A percentile compares a stretch with the other conserved stretches of the same genome.
Conservation (phyloP, 306 rosid species). For the Ammopiptanthus mongolicus region DNA sequence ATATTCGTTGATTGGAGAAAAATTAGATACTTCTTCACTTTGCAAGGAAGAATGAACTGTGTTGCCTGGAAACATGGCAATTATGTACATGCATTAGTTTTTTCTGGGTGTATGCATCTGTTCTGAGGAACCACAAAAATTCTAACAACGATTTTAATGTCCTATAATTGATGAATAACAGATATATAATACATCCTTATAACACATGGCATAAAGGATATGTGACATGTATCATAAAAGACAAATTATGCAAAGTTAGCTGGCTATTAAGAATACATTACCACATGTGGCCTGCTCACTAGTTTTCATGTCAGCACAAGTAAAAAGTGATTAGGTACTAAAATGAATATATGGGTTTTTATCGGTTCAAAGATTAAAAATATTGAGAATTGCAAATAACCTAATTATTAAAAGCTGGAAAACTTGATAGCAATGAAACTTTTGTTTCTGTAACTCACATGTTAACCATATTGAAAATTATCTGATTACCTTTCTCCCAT, state of each 20-base stretch:
- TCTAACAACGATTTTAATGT: not conserved
- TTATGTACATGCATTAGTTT: not conserved
- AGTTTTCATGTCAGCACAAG: conserved; percentile 55
- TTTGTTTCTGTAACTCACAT: not conserved
- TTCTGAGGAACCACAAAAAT: conserved; percentile 5
- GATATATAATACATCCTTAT: not conserved
- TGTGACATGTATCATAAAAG: not conserved
- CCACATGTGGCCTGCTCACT: not conserved
- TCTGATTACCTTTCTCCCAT: conserved; percentile 40
- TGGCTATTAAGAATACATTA: not conserved
- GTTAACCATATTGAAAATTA: not conserved
- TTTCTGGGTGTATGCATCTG: not conserved
- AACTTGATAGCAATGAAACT: not conserved
- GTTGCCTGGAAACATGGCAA: conserved; percentile 47
- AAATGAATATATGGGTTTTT: not conserved
- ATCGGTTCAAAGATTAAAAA: not conserved
- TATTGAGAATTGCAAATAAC: not conserved
- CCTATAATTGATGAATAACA: not conserved
- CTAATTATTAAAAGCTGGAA: not conserved
- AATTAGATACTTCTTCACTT: conserved; percentile 40
- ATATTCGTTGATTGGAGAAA: too few species aligned
- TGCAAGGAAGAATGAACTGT: conserved; percentile 36
- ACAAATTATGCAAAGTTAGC: not conserved
- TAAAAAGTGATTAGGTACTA: not conserved
- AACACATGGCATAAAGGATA: not conserved